A percentile compares a stretch with the other conserved stretches of the same genome.
These are phyloP conservation scores for Lentinus brumalis DNA, from an alignment of 768 basidiomycete genomes.

Conservation along the genomic window DNA sequence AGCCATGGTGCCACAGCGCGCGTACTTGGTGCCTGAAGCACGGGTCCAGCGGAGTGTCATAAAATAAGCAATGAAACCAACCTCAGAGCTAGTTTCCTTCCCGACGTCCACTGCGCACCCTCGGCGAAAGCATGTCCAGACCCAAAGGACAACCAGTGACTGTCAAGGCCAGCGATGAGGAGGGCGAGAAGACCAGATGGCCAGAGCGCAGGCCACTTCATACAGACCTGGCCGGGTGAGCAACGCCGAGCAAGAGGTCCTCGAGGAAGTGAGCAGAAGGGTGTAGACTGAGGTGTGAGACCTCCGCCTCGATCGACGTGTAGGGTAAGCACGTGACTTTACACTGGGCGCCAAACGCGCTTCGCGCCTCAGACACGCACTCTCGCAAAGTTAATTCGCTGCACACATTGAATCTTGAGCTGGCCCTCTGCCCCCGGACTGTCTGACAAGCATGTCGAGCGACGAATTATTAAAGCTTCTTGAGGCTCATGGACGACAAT, in stretches of 20 bases:
- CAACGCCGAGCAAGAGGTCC: not conserved
- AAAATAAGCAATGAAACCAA: constrained; percentile 4
- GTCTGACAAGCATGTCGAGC: constrained; percentile 21
- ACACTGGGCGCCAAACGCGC: no score
- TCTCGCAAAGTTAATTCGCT: no score
- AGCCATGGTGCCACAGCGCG: constrained; percentile 90
- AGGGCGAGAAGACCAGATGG: constrained; percentile 29
- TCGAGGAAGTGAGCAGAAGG: not conserved
- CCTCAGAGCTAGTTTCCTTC: constrained; percentile 30
- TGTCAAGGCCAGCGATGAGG: constrained; percentile 29
- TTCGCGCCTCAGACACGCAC: no score
- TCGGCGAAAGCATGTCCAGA: constrained; percentile 15
- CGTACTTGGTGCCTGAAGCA: constrained; percentile 63
- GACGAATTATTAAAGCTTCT: constrained; percentile 41
- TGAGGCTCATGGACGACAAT: constrained; percentile 49
- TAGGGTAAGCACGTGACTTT: constrained; percentile 2
- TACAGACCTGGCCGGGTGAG: constrained; percentile 17
- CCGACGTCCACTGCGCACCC: constrained; percentile 26
- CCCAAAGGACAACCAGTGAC: constrained; percentile 21
- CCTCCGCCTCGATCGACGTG: not conserved
- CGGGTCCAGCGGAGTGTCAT: not conserved
- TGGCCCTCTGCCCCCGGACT: no score
- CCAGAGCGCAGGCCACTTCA: constrained; percentile 32
- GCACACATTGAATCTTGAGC: no score
- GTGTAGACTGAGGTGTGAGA: not conserved